Evolutionary conservation across 495 filamentous ascomycete species (phyloP).

Genomic region (Chaetomium fimeti): DNA sequence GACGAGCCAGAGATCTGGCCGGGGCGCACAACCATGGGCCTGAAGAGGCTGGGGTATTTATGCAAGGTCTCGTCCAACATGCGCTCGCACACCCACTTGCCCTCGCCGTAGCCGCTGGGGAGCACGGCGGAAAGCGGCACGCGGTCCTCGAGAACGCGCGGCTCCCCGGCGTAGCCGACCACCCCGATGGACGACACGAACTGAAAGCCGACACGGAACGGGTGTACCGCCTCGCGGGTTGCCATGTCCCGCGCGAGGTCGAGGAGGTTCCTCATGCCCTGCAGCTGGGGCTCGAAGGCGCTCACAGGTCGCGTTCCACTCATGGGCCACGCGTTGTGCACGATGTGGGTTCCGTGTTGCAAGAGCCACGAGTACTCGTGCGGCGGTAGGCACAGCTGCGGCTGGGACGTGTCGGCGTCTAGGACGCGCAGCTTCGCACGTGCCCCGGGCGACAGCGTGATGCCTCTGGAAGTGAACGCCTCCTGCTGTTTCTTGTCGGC

Average conservation of each 20-base stretch:
- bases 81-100: conserved; percentile 52
- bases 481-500: background rate
- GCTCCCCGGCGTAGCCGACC: conserved; percentile 38
- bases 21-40: conserved; percentile 45
- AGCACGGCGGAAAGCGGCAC: conserved; percentile 40
- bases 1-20: conserved; percentile 54
- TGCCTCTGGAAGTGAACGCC: conserved; percentile 1
- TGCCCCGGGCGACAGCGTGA: background rate
- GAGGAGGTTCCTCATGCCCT: conserved; percentile 47
- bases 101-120: conserved; percentile 51
- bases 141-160: conserved; percentile 29
- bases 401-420: conserved; percentile 48
- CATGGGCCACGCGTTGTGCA: conserved; percentile 63
- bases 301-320: conserved; percentile 45
- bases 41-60: conserved; percentile 40
- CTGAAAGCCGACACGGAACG: conserved; percentile 42
- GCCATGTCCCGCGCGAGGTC: conserved; percentile 44
- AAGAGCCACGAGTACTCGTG: conserved; percentile 42
- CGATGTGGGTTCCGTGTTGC: conserved; percentile 50
- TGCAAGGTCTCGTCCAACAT: conserved; percentile 52
- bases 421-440: conserved; percentile 45
- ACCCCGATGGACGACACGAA: conserved; percentile 56
- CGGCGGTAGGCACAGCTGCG: conserved; percentile 46
- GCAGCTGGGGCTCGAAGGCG: conserved; percentile 53
- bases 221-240: conserved; percentile 25